These are phyloP conservation scores for Sesbania bispinosa DNA, from an alignment of 306 rosid species.

Conservation along the genomic window DNA sequence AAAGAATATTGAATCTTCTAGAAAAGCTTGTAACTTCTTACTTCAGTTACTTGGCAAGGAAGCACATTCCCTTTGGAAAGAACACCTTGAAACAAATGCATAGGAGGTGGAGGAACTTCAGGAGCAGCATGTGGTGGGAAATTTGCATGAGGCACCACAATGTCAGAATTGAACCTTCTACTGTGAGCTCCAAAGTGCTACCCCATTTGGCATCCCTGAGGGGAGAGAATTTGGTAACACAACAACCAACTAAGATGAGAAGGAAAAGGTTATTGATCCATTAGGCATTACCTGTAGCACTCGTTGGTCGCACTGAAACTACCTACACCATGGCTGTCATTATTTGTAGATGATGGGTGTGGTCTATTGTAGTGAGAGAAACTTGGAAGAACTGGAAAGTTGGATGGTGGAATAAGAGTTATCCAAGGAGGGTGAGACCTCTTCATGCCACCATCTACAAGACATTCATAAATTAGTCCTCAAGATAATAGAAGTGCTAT, in stretches of 20 bases:
- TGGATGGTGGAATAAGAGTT: conserved; percentile 32
- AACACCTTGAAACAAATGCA: conserved; percentile 23
- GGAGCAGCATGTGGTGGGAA: conserved; percentile 27
- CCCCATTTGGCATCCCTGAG: conserved; percentile 43
- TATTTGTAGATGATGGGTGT: conserved; percentile 26
- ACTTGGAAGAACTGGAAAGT: conserved; percentile 33
- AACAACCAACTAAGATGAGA: not conserved
- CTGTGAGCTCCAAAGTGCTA: conserved; percentile 30
- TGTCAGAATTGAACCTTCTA: conserved; percentile 28
- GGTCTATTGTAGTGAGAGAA: conserved; percentile 18
- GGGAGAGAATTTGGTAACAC: not conserved
- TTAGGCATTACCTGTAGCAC: conserved; percentile 30
- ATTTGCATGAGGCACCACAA: conserved; percentile 16
- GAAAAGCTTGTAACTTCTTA: conserved; percentile 32
- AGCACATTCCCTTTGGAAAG: conserved; percentile 22
- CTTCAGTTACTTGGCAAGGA: conserved; percentile 23
- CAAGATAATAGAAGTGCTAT: not conserved
- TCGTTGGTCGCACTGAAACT: conserved; percentile 24
- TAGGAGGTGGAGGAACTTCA: conserved; percentile 32
- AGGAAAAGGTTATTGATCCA: not conserved
- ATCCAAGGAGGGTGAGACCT: conserved; percentile 28
- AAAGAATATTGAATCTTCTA: not conserved
- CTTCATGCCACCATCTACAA: conserved; percentile 38
- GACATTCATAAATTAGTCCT: not conserved
- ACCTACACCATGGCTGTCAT: conserved; percentile 8